Conservation (phyloP, 192 early-diverging fungal genomes). For the Entrophospora sp. region DNA sequence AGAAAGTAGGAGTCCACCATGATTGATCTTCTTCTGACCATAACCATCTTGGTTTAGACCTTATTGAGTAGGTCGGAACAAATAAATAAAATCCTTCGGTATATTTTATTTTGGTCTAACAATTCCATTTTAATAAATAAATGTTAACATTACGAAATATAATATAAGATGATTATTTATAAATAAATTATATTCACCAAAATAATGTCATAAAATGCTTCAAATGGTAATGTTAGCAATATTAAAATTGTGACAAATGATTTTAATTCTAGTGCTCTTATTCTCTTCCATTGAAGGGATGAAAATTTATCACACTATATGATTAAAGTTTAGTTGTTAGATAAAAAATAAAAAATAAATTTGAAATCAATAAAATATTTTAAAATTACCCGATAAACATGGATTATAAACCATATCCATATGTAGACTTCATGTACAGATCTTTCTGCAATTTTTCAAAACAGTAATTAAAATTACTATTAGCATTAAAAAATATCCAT, state of each 20-base stretch:
- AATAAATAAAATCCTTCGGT: neutral
- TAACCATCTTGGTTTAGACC: neutral
- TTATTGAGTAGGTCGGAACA: neutral
- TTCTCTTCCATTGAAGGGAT: neutral
- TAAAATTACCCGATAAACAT: slow-evolving; percentile 7
- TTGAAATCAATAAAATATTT: neutral
- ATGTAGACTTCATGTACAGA: slow-evolving; percentile 10
- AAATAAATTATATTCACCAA: neutral
- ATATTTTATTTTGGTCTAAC: slow-evolving; percentile 16
- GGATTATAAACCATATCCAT: slow-evolving; percentile 14
- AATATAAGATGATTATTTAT: neutral
- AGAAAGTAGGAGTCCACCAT: neutral
- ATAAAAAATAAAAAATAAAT: neutral
- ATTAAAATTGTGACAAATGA: slow-evolving; percentile 11
- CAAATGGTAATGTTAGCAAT: neutral
- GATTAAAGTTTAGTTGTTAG: no score
- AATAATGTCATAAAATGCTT: neutral
- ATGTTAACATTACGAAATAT: neutral
- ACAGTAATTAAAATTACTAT: neutral
- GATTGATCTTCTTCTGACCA: neutral
- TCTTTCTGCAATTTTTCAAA: neutral
- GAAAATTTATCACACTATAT: slow-evolving; percentile 4
- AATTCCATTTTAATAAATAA: neutral
- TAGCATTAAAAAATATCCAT: no score
- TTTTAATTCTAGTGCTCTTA: slow-evolving; percentile 1